phyloP scores from a whole-genome alignment of 768 basidiomycete genomes.

The Leccinum disarticulatum region DNA sequence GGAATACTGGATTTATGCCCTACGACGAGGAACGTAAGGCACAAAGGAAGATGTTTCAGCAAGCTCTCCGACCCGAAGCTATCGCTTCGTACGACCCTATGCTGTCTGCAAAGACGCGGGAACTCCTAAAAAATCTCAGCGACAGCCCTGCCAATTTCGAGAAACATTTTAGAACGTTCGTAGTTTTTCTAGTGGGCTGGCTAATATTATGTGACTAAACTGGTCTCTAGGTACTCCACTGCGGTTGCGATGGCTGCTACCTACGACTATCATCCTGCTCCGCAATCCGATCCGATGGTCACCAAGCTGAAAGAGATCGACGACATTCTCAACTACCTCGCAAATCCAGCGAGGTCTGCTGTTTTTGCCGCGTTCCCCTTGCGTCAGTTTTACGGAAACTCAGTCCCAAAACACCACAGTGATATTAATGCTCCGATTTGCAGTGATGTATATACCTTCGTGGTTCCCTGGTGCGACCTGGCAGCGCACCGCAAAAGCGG shows the following conservation, averaged over 20 bases:
- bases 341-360: background rate
- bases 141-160: slow-evolving; percentile 3
- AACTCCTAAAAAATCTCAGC: slow-evolving; percentile 6
- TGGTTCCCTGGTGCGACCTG: slow-evolving; percentile 9
- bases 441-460: slow-evolving; percentile 8
- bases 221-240: slow-evolving; percentile 3
- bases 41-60: slow-evolving; percentile 2
- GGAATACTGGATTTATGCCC: slow-evolving; percentile 7
- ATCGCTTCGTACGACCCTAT: slow-evolving; percentile 1
- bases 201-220: background rate
- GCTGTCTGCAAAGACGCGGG: slow-evolving; percentile 1
- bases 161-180: slow-evolving; percentile 12
- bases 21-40: slow-evolving; percentile 8
- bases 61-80: slow-evolving; percentile 5
- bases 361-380: slow-evolving; percentile 9
- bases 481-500: background rate
- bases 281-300: slow-evolving; percentile 12
- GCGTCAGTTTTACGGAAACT: background rate
- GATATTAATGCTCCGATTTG: background rate
- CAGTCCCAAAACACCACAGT: too few species aligned
- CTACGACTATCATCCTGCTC: slow-evolving; percentile 9
- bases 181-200: background rate
- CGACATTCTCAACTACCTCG: background rate
- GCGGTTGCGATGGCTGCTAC: slow-evolving; percentile 12
- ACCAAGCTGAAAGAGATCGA: slow-evolving; percentile 4